Evolutionary conservation across 208 protist genomes (phyloP).

Genomic region (Leishmania tarentolae): DNA sequence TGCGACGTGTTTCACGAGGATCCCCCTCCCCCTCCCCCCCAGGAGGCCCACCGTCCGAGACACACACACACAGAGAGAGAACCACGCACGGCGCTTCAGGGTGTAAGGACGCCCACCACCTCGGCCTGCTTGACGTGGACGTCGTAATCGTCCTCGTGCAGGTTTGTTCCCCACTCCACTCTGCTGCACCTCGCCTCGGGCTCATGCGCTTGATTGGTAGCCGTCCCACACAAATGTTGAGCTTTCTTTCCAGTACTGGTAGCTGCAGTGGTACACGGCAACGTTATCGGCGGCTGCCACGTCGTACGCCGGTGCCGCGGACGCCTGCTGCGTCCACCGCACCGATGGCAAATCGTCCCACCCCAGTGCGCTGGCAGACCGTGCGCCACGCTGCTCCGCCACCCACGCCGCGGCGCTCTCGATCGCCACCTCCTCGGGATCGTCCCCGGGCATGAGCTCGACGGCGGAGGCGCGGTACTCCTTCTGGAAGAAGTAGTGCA

Average conservation of each 20-base stretch:
- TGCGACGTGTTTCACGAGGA: too few species aligned
- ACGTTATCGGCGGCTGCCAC: not conserved
- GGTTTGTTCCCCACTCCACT: not conserved
- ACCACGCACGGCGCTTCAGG: not conserved
- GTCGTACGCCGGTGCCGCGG: not conserved
- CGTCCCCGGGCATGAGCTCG: not conserved
- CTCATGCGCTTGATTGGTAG: not conserved
- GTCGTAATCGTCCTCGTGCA: not conserved
- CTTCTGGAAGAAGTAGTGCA: conserved; percentile 20
- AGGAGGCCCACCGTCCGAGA: too few species aligned
- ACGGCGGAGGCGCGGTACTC: not conserved
- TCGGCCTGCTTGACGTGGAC: not conserved
- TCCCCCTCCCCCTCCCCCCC: too few species aligned
- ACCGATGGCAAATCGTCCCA: not conserved
- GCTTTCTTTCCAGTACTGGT: conserved; percentile 11
- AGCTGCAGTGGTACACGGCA: conserved; percentile 7
- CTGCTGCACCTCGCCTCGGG: too few species aligned
- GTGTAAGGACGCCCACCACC: not conserved
- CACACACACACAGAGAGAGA: not conserved
- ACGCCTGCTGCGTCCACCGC: not conserved
- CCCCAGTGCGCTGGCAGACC: not conserved
- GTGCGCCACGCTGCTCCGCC: not conserved
- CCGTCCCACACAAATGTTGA: not conserved
- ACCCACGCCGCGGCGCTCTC: conserved; percentile 1
- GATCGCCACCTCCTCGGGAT: not conserved